Evolutionary conservation across 208 protist genomes (phyloP), one percentile per base, ranked within the genome.

Genomic region (Trypanosoma brucei): DNA sequence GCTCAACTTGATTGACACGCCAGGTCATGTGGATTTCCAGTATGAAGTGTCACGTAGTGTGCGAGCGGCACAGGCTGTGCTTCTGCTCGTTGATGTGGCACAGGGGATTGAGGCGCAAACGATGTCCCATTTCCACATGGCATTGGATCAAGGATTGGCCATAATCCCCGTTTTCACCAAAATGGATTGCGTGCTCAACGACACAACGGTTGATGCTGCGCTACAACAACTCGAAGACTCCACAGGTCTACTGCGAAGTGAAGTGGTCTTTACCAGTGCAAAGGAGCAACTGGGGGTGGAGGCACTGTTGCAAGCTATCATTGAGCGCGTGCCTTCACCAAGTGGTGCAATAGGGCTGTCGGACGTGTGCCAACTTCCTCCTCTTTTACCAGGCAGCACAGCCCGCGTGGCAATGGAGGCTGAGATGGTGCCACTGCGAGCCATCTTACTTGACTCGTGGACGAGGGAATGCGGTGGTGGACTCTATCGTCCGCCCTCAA

Each of bases 21-120:
- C 92, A 0, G 98, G 98, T 1, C 98, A 99, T 79, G 97, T 99
- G 0, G 98, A 99, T 77, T 99, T 99, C 50, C 98, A 98, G 78
- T 98, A 99, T 70, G 86, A 97, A 68, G 92, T 99, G 5, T 97
- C 89, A 7, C 87, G 97, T 54, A 97, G 93, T 42, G 76, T 99
- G 11, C 78, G 80, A 45, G 98, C 97, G 22, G 98, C 84, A 33
- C 80, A 96, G 64, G 91, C 86, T 3, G 94, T 80, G 3, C 49
- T 95, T 52, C 73, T 98, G 49, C 83, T 98, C 3, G 88, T 98
- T 4, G 96, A 98, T 69, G 92, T 86, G 0, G 72, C 76, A 3
- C 95, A 97, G 72, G 91, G 97, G 6, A 83, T 98, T 11, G 85
- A 98, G 73, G 97, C 96, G 49, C 96, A 98, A 75, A 98, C 97